These are phyloP conservation scores for Auriscalpium vulgare DNA, from an alignment of 768 basidiomycete species.

Conservation along the genomic window DNA sequence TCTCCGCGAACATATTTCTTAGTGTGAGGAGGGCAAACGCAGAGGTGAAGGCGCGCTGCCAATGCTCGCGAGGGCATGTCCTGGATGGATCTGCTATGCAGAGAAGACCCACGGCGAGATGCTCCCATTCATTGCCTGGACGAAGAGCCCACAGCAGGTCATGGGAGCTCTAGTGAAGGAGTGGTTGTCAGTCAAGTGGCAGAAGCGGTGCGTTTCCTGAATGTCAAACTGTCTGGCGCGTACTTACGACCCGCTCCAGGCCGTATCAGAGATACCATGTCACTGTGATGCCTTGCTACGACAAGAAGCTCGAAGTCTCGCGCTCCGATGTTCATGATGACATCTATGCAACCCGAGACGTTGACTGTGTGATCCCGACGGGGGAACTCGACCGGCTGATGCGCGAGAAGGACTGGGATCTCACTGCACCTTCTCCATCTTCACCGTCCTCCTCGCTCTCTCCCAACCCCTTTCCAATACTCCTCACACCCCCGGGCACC, in stretches of 20 bases:
- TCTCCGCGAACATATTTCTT: conserved; percentile 70
- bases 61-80: conserved; percentile 93
- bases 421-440: conserved; percentile 41
- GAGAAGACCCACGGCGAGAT: conserved; percentile 96
- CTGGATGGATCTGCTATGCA: conserved; percentile 98
- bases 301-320: conserved; percentile 98
- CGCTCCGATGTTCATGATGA: conserved; percentile 87
- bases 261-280: conserved; percentile 92
- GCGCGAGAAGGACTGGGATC: conserved; percentile 74
- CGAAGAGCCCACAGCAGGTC: conserved; percentile 90
- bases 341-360: conserved; percentile 76
- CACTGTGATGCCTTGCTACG: conserved; percentile 98
- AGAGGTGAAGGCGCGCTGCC: conserved; percentile 45
- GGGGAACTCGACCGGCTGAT: conserved; percentile 87
- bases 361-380: conserved; percentile 96
- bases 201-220: conserved; percentile 48
- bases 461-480: conserved; percentile 46
- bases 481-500: conserved; percentile 72
- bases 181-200: conserved; percentile 68
- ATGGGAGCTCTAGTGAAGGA: conserved; percentile 92
- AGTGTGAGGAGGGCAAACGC: conserved; percentile 47
- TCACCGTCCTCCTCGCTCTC: not conserved
- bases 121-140: conserved; percentile 79
- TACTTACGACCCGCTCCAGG: conserved; percentile 28
- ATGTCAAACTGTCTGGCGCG: too few relatives aligned